These are phyloP conservation scores for Silene coronaria DNA, from an alignment of 179 eudicot genomes.

Conservation along the genomic window DNA sequence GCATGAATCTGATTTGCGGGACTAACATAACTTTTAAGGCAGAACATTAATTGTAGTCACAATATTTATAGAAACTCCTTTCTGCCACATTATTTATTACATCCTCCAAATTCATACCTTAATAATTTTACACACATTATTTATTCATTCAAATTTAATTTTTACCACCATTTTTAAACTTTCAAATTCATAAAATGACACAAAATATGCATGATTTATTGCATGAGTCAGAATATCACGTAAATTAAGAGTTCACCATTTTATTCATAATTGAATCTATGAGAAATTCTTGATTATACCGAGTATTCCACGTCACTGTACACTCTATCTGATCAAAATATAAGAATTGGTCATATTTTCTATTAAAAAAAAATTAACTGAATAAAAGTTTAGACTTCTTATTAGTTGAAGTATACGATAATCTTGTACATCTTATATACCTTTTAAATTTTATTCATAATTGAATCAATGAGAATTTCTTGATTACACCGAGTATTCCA, in stretches of 20 bases:
- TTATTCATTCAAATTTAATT: neutral
- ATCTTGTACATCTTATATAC: no score
- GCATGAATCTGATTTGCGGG: slow-evolving; percentile 18
- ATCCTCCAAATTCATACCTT: slow-evolving; percentile 9
- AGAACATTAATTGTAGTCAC: slow-evolving; percentile 23
- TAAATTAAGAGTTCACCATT: slow-evolving; percentile 13
- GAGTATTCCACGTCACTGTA: no score
- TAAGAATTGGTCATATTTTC: no score
- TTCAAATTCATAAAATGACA: neutral
- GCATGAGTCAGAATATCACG: slow-evolving; percentile 31
- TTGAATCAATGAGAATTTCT: no score
- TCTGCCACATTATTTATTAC: slow-evolving; percentile 26
- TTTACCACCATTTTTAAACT: neutral
- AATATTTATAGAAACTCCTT: slow-evolving; percentile 16
- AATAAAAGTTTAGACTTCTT: no score
- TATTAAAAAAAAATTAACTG: no score
- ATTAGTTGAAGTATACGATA: no score
- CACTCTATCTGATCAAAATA: no score
- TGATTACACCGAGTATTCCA: no score
- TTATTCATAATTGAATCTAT: neutral
- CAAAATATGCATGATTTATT: neutral
- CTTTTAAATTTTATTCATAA: no score
- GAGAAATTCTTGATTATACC: no score
- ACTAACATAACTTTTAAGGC: neutral
- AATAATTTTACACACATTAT: neutral